Conservation (phyloP, 768 basidiomycete genomes). For the Boletus rubescentipes region DNA sequence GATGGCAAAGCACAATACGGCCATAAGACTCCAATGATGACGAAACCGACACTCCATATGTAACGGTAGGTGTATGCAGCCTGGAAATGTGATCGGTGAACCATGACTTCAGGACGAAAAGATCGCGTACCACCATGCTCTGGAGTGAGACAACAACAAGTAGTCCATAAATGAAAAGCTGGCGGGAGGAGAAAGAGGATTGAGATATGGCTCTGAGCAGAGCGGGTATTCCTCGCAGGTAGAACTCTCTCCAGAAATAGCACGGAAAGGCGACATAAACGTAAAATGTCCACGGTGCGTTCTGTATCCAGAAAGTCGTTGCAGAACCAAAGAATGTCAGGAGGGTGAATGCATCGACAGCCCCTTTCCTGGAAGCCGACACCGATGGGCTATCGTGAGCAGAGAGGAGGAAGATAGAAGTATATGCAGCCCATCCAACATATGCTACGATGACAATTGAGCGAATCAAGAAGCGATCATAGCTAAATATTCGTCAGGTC, state of each 20-base stretch:
- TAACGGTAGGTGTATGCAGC: constrained; percentile 67
- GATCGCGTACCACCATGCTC: constrained; percentile 67
- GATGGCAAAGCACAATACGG: constrained; percentile 53
- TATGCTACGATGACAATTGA: constrained; percentile 71
- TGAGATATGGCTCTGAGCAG: constrained; percentile 11
- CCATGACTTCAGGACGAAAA: background rate
- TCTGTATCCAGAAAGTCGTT: constrained; percentile 57
- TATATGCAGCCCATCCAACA: constrained; percentile 73
- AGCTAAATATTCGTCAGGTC: constrained; percentile 37
- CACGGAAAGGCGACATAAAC: constrained; percentile 72
- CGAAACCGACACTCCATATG: constrained; percentile 70
- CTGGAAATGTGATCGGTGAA: constrained; percentile 34
- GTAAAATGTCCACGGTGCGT: constrained; percentile 70
- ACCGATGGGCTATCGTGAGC: constrained; percentile 28
- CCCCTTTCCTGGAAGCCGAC: background rate
- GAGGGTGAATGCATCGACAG: constrained; percentile 28
- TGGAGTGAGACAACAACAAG: constrained; percentile 49
- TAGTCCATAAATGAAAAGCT: constrained; percentile 24
- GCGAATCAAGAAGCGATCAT: constrained; percentile 73
- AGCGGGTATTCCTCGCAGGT: constrained; percentile 21
- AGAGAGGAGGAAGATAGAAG: constrained; percentile 56
- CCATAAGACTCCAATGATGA: constrained; percentile 63
- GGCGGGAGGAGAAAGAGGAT: constrained; percentile 24
- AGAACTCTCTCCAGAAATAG: constrained; percentile 72
- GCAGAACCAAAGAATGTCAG: constrained; percentile 39